Evolutionary conservation across 1,284 basidiomycete genomes (phyloP), one percentile per base, ranked within the genome.

Genomic region (Hortiboletus rubellus): DNA sequence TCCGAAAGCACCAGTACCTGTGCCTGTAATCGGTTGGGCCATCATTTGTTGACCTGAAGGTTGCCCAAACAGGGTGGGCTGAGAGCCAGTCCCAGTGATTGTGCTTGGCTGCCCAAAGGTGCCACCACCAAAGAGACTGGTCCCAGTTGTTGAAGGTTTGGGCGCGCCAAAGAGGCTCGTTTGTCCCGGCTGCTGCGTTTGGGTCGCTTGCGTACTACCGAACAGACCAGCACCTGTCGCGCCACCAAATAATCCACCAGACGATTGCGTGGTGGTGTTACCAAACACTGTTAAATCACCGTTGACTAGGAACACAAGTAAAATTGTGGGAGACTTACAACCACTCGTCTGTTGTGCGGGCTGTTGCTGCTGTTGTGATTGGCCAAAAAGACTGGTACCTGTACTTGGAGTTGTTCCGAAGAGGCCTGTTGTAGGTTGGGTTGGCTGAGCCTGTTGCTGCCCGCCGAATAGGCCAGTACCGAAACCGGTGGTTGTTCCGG

Each of bases 221-320:
- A 91, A 89, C 15, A 89, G 67, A 47, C 68, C 71, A 31, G 60
- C 71, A 22, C 57, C 65, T 52, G 67, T 62, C 43, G 66, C 59
- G 15, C 60, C 60, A 31, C 75, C 73, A 50, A 78, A 76, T 45
- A 77, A 54, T 36, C 74, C 71, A 27, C 64, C 65, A 41, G 60
- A 63, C 31, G 61, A 65, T 59, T 64, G 72, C 6, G 64, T 42
- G 34, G 67, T 11, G 18, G 66, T 64, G 38, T 36, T 47, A 37
- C 69, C 69, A 52, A 62, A 70, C 46, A 66, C 70, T 73, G 54
- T 47, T 56, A 60, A 54, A 55, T 57, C 7, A 14, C 12, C 14
- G 6, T 68, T 42, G 62, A 46, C 22, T 14, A 33, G 47, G 38
- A n/a, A 44, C 7, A 18, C 2, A 37, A 38, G 10, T 15, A 55